Percentiles rank a stretch among this genome's conserved stretches.
These are phyloP conservation scores for Pachyrhizus erosus DNA, from an alignment of 306 rosid genomes.

Conservation along the genomic window DNA sequence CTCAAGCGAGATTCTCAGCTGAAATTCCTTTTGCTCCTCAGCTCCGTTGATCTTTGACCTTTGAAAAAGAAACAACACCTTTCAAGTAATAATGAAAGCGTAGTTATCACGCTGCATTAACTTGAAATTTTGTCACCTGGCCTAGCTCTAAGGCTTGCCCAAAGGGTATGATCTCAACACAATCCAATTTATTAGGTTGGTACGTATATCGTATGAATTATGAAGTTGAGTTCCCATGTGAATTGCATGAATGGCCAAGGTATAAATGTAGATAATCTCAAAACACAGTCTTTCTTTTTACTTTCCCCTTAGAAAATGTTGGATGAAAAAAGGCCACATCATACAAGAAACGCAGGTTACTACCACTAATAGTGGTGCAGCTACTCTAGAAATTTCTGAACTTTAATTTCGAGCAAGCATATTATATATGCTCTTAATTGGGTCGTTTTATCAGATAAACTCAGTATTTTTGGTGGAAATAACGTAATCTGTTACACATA, in stretches of 20 bases:
- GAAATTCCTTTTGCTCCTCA: no score
- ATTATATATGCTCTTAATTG: not conserved
- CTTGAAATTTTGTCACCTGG: not conserved
- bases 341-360: not conserved
- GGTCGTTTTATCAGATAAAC: not conserved
- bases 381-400: not conserved
- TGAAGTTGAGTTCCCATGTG: constrained; percentile 31
- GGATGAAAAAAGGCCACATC: no score
- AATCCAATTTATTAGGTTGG: constrained; percentile 26
- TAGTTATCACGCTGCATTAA: not conserved
- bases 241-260: constrained; percentile 31
- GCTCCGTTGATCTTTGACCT: no score
- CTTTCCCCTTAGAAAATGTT: no score
- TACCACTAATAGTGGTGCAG: not conserved
- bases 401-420: not conserved
- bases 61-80: no score
- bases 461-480: no score
- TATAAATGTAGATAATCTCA: not conserved
- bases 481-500: not conserved
- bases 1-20: no score
- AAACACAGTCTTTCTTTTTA: no score
- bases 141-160: not conserved
- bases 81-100: no score
- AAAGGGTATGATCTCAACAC: not conserved
- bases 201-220: not conserved